phyloP scores from a whole-genome alignment of 768 basidiomycete species.

The Auriscalpium microsporum region DNA sequence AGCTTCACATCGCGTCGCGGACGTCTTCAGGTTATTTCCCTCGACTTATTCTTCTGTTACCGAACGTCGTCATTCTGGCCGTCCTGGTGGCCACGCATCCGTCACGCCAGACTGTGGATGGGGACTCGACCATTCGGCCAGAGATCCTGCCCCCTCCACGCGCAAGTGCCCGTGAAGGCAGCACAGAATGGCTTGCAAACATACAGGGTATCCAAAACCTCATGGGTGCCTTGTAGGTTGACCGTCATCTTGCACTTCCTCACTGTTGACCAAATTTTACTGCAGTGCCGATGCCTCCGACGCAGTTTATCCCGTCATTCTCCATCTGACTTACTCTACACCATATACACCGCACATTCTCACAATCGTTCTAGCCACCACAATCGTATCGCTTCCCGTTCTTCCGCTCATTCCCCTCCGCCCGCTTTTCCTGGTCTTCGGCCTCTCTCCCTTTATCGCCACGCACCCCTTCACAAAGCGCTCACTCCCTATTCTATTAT shows the following conservation, averaged over 20 bases:
- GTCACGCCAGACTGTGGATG: constrained; percentile 14
- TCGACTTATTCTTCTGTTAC: constrained; percentile 58
- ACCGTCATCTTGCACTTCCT: neutral
- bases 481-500: constrained; percentile 23
- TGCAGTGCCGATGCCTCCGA: constrained; percentile 57
- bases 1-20: neutral
- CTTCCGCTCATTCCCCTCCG: constrained; percentile 30
- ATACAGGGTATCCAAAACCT: constrained; percentile 87
- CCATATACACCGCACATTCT: constrained; percentile 49
- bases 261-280: constrained; percentile 1
- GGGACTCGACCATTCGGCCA: neutral
- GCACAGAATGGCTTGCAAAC: constrained; percentile 78
- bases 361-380: constrained; percentile 35
- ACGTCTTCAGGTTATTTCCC: constrained; percentile 62
- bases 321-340: constrained; percentile 42
- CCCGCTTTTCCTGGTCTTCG: constrained; percentile 39
- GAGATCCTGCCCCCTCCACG: constrained; percentile 25
- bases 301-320: constrained; percentile 38
- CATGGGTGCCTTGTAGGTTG: constrained; percentile 73
- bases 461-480: constrained; percentile 40
- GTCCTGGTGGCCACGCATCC: constrained; percentile 65
- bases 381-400: constrained; percentile 34
- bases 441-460: constrained; percentile 41
- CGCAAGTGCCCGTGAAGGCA: constrained; percentile 45
- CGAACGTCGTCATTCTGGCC: constrained; percentile 51